These are phyloP conservation scores for Senna siamea DNA, from an alignment of 306 rosid genomes.

Conservation along the genomic window DNA sequence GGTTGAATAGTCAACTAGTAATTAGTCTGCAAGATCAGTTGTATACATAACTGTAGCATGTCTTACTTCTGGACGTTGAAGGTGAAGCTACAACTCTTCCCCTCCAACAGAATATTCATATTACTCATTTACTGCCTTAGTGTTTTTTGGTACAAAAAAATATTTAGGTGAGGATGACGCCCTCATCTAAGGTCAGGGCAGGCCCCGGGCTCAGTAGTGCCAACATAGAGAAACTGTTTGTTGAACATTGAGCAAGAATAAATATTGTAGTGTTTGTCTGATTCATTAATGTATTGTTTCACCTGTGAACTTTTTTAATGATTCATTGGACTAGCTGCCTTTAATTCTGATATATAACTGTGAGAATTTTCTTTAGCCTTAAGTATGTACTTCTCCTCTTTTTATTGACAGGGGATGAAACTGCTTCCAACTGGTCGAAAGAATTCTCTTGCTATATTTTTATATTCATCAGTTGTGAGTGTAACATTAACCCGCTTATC, in stretches of 20 bases:
- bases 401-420: conserved; percentile 82
- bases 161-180: too few species aligned
- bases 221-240: conserved; percentile 19
- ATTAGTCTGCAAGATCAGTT: background rate
- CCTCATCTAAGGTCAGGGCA: too few species aligned
- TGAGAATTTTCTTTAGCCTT: conserved; percentile 22
- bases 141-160: too few species aligned
- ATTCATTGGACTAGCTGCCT: conserved; percentile 14
- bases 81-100: conserved; percentile 14
- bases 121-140: conserved; percentile 1
- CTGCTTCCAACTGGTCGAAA: conserved; percentile 94
- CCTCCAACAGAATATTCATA: background rate
- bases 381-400: conserved; percentile 39
- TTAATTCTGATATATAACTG: conserved; percentile 28
- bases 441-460: conserved; percentile 75
- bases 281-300: too few species aligned
- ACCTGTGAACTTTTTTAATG: background rate
- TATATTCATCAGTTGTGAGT: conserved; percentile 79
- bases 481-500: conserved; percentile 31
- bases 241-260: conserved; percentile 10
- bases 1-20: conserved; percentile 11
- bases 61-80: background rate
- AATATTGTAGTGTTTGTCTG: background rate
- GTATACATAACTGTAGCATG: background rate
- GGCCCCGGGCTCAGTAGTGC: too few species aligned